These are phyloP conservation scores for Oldenlandia corymbosa DNA, from an alignment of 257 asterid species.

Conservation along the genomic window DNA sequence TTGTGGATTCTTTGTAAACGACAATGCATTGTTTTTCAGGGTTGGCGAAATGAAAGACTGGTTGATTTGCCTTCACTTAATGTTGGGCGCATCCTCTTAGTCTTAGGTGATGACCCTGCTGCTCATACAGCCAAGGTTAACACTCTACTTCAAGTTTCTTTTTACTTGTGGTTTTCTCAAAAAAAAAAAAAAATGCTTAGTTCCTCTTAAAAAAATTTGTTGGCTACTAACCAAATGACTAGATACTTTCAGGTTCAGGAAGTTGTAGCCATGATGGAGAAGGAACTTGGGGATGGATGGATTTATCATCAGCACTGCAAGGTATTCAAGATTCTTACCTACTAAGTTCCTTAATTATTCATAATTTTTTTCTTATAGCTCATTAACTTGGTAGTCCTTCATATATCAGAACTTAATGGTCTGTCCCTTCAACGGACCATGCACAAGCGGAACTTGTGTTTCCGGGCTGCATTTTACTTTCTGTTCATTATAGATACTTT, in stretches of 20 bases:
- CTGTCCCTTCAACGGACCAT: too few relatives aligned
- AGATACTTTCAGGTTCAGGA: slow-evolving; percentile 47
- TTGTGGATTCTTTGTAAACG: background rate
- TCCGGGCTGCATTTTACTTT: too few relatives aligned
- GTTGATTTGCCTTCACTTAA: slow-evolving; percentile 33
- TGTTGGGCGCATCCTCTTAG: slow-evolving; percentile 55
- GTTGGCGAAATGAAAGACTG: slow-evolving; percentile 64
- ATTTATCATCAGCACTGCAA: slow-evolving; percentile 53
- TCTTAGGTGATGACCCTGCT: slow-evolving; percentile 60
- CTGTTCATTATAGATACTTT: background rate
- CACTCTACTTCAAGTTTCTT: slow-evolving; percentile 5
- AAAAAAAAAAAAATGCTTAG: background rate
- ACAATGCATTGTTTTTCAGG: slow-evolving; percentile 34
- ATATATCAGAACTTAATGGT: too few relatives aligned
- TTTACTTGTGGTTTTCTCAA: background rate
- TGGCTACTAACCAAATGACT: background rate
- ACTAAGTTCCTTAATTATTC: background rate
- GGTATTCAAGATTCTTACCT: slow-evolving; percentile 19
- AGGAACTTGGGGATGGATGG: slow-evolving; percentile 90
- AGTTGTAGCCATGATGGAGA: slow-evolving; percentile 67
- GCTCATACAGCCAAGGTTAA: slow-evolving; percentile 56
- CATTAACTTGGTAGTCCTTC: too few relatives aligned
- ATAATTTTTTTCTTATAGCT: too few relatives aligned
- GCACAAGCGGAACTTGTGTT: too few relatives aligned
- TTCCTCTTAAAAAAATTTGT: background rate